Base-by-base conservation (phyloP, 177 flowering plant genomes). In the Telopea speciosissima region DNA sequence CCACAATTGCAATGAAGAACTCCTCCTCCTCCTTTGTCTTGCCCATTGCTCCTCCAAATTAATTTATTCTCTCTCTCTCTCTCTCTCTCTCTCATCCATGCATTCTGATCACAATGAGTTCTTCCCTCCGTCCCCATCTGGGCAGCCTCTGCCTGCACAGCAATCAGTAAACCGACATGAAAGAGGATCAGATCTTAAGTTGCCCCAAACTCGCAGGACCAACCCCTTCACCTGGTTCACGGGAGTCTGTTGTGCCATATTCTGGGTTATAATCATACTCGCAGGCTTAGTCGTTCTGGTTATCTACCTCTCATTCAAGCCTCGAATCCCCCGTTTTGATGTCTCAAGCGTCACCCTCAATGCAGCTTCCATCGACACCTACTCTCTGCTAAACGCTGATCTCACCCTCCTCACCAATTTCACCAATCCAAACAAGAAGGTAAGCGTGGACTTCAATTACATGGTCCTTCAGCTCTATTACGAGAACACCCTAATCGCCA, bases 361-460 rank as follows among this genome's bases (percentile, higher is more conserved):
- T 25, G 87, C 92, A 0, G 96, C 91, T 49, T 89, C 92, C 76
- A 83, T 92, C 1, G 99, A 94, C 84, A 80, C 81, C 74, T 97
- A 91, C 11, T 74, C 80, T 68, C 83, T 89, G 25, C 87, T 92
- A 19, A 94, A 94, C 65, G 90, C 91, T 0, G 97, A 94, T 31
- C 21, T 92, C 10, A 82, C 85, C 4, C 8, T 94, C 36, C 86
- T 92, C 0, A 85, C 86, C 44, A 95, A 92, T 82, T 88, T 92
- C 86, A 87, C 89, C n/a, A 94, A 94, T 65, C 92, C 95, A 19
- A 94, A 87, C 86, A 77, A 75, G 74, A 94, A 88, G 74, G 85
- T 89, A 11, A 77, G 67, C 1, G 81, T 92, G 67, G 89, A 88
- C 54, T 90, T 84, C 86, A 85, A 82, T 44, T 83, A 76, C 72